Evolutionary conservation across 2,329 filamentous ascomycete species (phyloP).

Genomic region (Lasiodiplodia hormozganensis): DNA sequence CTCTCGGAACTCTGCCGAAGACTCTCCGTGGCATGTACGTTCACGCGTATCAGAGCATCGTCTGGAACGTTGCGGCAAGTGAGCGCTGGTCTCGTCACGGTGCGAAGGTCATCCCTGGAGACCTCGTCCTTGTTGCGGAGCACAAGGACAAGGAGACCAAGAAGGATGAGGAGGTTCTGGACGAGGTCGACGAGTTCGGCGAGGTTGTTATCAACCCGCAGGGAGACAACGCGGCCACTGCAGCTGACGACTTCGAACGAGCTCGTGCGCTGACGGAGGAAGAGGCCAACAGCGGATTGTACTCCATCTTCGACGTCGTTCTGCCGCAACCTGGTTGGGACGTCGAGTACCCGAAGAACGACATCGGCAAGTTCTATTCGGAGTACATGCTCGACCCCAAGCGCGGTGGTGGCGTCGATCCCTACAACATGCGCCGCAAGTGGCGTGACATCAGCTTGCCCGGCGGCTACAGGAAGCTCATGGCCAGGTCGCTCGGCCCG

Average conservation of each 20-base stretch:
- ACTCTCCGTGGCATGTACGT: slow-evolving; percentile 92
- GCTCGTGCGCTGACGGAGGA: slow-evolving; percentile 76
- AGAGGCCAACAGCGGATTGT: slow-evolving; percentile 79
- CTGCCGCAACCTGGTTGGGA: slow-evolving; percentile 93
- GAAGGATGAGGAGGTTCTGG: slow-evolving; percentile 33
- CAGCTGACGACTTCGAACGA: slow-evolving; percentile 67
- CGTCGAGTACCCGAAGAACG: slow-evolving; percentile 83
- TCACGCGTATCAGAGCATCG: slow-evolving; percentile 92
- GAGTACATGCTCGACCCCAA: slow-evolving; percentile 79
- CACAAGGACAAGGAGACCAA: slow-evolving; percentile 56
- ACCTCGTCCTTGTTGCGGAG: slow-evolving; percentile 75
- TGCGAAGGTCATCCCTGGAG: slow-evolving; percentile 77
- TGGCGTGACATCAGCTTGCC: slow-evolving; percentile 89
- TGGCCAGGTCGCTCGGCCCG: slow-evolving; percentile 71
- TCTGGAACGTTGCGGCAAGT: slow-evolving; percentile 89
- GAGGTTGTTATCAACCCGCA: slow-evolving; percentile 70
- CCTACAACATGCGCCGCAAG: slow-evolving; percentile 82
- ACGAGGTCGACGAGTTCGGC: slow-evolving; percentile 64
- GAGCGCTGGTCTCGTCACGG: slow-evolving; percentile 81
- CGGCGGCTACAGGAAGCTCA: slow-evolving; percentile 85
- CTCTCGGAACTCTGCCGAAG: slow-evolving; percentile 79
- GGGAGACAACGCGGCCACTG: slow-evolving; percentile 62
- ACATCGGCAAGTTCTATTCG: slow-evolving; percentile 81
- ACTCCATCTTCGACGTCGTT: slow-evolving; percentile 85
- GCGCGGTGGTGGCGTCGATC: slow-evolving; percentile 79